phyloP scores from a whole-genome alignment of 2,329 filamentous ascomycete species.

The Nothopassalora personata region DNA sequence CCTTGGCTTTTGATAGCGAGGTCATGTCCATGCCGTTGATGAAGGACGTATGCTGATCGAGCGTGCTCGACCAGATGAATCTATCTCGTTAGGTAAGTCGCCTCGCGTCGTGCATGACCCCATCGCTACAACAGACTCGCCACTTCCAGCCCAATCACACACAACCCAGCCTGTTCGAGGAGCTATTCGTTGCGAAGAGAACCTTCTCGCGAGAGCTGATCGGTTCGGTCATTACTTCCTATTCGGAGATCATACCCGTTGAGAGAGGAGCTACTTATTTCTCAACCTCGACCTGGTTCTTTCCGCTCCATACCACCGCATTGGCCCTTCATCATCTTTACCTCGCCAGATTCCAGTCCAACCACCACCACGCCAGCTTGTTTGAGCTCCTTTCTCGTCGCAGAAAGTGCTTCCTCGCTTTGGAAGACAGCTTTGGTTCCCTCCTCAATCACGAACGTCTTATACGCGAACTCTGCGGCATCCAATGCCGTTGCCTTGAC shows the following conservation, averaged over 20 bases:
- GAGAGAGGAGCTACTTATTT: not conserved
- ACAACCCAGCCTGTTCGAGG: not conserved
- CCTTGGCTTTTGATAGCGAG: not conserved
- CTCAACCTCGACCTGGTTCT: not conserved
- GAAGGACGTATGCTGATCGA: not conserved
- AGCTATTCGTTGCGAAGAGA: not conserved
- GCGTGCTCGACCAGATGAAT: not conserved
- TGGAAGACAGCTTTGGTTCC: conserved; percentile 68
- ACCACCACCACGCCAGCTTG: conserved; percentile 11
- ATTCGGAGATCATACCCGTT: not conserved
- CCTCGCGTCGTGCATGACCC: not conserved
- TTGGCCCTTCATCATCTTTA: conserved; percentile 3
- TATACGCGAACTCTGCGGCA: conserved; percentile 69
- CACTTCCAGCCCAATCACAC: not conserved
- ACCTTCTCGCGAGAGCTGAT: not conserved
- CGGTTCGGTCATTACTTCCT: not conserved
- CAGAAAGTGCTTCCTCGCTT: conserved; percentile 50
- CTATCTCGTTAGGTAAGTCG: not conserved
- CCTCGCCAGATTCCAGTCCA: conserved; percentile 4
- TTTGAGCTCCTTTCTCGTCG: conserved; percentile 40
- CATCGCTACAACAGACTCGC: not conserved
- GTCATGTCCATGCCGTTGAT: not conserved
- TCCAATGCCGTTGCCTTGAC: conserved; percentile 78
- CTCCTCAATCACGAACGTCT: conserved; percentile 70
- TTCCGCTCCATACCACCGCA: not conserved